Percentiles rank a stretch among this genome's conserved stretches.
These are phyloP conservation scores for Silene noctiflora DNA, from an alignment of 179 eudicot genomes.

Conservation along the genomic window DNA sequence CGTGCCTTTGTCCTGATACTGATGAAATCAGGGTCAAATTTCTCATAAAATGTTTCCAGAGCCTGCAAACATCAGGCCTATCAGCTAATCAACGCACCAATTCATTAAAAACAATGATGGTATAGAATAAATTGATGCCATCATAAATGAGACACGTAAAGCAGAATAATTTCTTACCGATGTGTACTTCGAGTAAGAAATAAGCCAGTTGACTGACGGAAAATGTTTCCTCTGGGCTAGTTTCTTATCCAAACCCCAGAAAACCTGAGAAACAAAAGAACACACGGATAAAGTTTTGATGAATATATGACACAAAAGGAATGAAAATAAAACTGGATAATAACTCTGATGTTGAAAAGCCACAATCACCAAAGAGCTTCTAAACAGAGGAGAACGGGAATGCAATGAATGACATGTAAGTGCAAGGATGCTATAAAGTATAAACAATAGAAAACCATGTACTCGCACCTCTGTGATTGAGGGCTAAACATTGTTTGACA, in stretches of 20 bases:
- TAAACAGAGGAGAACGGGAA: neutral
- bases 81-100: conserved; percentile 9
- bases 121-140: too few relatives aligned
- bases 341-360: neutral
- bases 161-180: conserved; percentile 44
- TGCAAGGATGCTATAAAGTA: neutral
- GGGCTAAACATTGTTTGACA: neutral
- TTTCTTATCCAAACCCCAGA: conserved; percentile 99
- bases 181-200: conserved; percentile 94
- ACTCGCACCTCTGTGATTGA: neutral
- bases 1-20: conserved; percentile 96
- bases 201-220: conserved; percentile 99
- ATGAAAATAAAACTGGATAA: neutral
- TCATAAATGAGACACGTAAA: conserved; percentile 9
- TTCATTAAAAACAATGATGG: neutral
- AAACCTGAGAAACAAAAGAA: conserved; percentile 53
- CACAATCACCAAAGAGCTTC: conserved; percentile 3
- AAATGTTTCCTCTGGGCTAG: conserved; percentile 98
- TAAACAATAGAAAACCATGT: neutral
- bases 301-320: neutral
- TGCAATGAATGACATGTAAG: neutral
- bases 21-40: conserved; percentile 88
- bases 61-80: conserved; percentile 47
- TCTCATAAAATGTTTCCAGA: conserved; percentile 80
- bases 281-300: neutral